Base-by-base conservation (phyloP, 2,329 filamentous ascomycete genomes). In the Penicillium sp. region DNA sequence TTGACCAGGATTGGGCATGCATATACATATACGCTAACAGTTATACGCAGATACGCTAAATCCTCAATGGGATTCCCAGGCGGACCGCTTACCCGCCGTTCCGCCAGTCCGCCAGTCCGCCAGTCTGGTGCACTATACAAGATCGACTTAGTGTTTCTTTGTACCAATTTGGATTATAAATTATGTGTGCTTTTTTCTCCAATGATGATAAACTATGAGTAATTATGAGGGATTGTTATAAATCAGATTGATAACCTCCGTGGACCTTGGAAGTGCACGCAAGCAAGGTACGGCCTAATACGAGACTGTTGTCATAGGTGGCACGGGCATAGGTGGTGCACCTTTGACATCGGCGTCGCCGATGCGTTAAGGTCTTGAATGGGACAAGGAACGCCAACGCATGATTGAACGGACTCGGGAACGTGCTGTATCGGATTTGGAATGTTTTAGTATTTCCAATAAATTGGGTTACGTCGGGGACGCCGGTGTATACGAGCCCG, bases 61-160 rank as follows among this genome's bases (percentile, higher is more conserved):
- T 31, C 38, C 29, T 12, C n/a, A 48, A 24, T 24, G 46, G 32
- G 9, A 34, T n/a, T 21, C 2, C 17, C 9, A 43, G 35, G 48
- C 19, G 42, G 48, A 28, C 24, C 24, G 31, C 31, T 12, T 8
- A 31, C 6, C 48, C 48, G 48, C 48, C 48, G 31, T 42, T 50
- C 48, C 48, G 43, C 48, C 32, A 10, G 26, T 12, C 43, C 43
- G 31, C 26, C 26, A 12, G 26, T 12, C 43, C 43, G 31, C 19
- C 26, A 12, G 34, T 28, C 43, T 43, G 43, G 22, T 3, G 26
- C 32, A 6, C 10, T 21, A 31, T 26, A 26, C 24, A 26, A 7
- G 22, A 24, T 2, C 6, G 31, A 6, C 28, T 29, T 17, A 12
- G n/a, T n/a, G 34, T 32, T 24, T 32, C 26, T 31, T 31, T 42